Evolutionary conservation across 1,284 basidiomycete species (phyloP), one percentile per base, ranked within the genome.

Genomic region (Ganoderma sinense): DNA sequence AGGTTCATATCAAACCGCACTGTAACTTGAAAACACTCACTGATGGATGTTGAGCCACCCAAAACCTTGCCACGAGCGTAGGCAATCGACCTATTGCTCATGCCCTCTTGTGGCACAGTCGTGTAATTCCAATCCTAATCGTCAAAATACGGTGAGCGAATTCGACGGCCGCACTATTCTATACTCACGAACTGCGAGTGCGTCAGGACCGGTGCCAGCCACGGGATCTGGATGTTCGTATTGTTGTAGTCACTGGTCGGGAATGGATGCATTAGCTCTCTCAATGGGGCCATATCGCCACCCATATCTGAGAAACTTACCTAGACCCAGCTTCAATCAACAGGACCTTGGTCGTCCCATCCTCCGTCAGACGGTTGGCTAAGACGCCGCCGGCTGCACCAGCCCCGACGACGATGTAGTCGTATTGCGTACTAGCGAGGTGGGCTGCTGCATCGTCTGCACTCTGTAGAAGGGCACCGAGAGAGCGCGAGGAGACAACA

Each of bases 311-410:
- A n/a, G 5, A 61, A 61, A 31, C 40, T 2, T 39, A 70, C 73
- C 56, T 69, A 13, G 29, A 41, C 5, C 89, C 89, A 2, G 85
- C 89, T 75, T 91, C 89, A 67, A 91, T 83, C 40, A 89, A 78
- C 18, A 90, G 81, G 8, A 91, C 84, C 1, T 84, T 85, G 59
- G 84, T 80, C 16, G 74, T 73, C 1, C 86, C 74, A 72, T 92
- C 85, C 75, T 91, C 89, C 0, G 88, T 77, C 31, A 94, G 82
- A 4, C 91, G 83, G 39, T 64, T 64, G 10, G 67, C 67, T 23
- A 68, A 31, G 23, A 64, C 67, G 4, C 62, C 62, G 26, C 67
- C 67, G 8, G 62, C 67, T 5, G 56, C 67, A 16, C 67, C 67
- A 10, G 56, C 62, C 13, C 66, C 66, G 20, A 68, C 66, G 56